Conservation (phyloP, 129 eudicot genomes). For the Centaurea solstitialis region DNA sequence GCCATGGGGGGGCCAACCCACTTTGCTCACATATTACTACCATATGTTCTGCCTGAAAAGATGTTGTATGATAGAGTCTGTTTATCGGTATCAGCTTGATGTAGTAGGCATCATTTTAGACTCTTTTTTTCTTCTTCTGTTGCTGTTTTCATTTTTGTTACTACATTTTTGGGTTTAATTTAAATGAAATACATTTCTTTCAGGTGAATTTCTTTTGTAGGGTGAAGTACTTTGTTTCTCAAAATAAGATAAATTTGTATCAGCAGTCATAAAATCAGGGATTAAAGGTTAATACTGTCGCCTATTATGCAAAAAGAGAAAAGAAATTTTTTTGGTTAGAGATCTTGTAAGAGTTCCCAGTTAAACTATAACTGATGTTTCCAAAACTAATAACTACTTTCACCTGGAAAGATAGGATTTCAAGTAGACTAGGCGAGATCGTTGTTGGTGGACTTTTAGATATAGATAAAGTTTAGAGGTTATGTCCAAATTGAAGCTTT, state of each 20-base stretch:
- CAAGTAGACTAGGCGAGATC: neutral
- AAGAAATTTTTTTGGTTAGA: neutral
- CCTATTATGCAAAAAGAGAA: neutral
- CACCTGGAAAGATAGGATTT: neutral
- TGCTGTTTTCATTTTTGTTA: neutral
- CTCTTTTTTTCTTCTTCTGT: neutral
- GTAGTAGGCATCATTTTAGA: neutral
- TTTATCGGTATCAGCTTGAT: neutral
- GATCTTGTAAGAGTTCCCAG: neutral
- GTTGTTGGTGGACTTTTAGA: neutral
- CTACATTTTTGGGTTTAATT: neutral
- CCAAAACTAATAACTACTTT: neutral
- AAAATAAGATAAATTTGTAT: neutral
- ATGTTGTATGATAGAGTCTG: neutral
- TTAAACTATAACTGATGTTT: neutral
- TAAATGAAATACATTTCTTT: neutral
- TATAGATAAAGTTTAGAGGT: neutral
- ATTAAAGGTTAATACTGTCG: neutral
- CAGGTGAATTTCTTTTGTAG: neutral
- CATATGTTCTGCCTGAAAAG: neutral
- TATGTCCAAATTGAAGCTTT: neutral
- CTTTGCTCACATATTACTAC: neutral
- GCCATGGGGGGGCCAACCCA: neutral
- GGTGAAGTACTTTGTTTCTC: neutral
- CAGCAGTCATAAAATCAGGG: neutral